Percentiles rank a stretch among this genome's conserved stretches.
phyloP scores from a whole-genome alignment of 2,329 filamentous ascomycete species.

The Alternaria dauci region DNA sequence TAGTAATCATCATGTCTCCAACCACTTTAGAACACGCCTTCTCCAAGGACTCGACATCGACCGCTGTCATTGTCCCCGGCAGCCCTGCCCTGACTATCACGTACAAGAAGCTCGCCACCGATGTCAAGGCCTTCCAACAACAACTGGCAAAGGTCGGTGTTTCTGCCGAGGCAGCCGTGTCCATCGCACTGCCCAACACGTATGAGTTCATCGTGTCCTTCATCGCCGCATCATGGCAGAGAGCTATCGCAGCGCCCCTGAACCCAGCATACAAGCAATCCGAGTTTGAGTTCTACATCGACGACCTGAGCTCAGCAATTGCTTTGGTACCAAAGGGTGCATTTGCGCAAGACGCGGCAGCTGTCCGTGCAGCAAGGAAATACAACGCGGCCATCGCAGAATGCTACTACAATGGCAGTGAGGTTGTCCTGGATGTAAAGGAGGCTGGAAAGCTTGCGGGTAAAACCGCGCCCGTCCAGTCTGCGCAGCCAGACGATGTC shows the following conservation, averaged over 20 bases:
- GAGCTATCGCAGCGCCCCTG: slow-evolving; percentile 83
- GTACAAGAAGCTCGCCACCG: slow-evolving; percentile 71
- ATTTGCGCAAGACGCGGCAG: slow-evolving; percentile 71
- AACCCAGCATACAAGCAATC: slow-evolving; percentile 89
- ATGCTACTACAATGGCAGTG: slow-evolving; percentile 77
- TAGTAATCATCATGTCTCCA: slow-evolving; percentile 54
- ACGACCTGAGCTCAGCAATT: slow-evolving; percentile 81
- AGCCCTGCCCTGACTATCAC: slow-evolving; percentile 72
- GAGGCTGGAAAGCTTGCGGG: slow-evolving; percentile 72
- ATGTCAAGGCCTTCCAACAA: slow-evolving; percentile 75
- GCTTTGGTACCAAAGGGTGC: slow-evolving; percentile 78
- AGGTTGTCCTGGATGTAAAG: slow-evolving; percentile 81
- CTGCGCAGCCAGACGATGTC: slow-evolving; percentile 76
- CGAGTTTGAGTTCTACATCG: slow-evolving; percentile 92
- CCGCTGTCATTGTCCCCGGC: slow-evolving; percentile 77
- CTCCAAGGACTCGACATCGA: slow-evolving; percentile 59
- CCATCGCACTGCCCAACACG: slow-evolving; percentile 83
- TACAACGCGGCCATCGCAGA: slow-evolving; percentile 87
- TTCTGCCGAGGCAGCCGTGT: slow-evolving; percentile 73
- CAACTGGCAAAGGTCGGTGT: slow-evolving; percentile 81
- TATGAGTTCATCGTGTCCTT: slow-evolving; percentile 91
- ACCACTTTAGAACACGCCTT: slow-evolving; percentile 69
- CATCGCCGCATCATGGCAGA: slow-evolving; percentile 84
- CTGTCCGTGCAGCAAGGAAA: slow-evolving; percentile 78
- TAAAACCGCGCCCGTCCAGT: slow-evolving; percentile 59